phyloP scores from a whole-genome alignment of 345 rosid genomes.

The Heritiera fomes region DNA sequence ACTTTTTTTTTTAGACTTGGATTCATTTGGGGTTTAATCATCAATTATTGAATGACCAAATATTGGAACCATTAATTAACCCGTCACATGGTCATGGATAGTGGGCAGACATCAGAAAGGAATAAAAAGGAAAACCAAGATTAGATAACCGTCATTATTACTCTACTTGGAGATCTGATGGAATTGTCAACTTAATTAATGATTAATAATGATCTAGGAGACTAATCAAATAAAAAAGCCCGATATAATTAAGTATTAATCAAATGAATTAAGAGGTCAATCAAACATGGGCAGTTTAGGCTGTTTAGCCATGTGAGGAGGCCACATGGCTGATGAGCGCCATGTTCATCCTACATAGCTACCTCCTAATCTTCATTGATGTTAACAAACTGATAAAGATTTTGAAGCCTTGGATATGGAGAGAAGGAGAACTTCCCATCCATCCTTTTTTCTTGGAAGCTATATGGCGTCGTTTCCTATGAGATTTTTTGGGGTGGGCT shows the following conservation, averaged over 20 bases:
- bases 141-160: background rate
- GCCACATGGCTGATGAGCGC: background rate
- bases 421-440: background rate
- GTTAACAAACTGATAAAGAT: background rate
- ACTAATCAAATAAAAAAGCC: background rate
- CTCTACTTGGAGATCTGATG: background rate
- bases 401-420: background rate
- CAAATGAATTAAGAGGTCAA: background rate
- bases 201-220: background rate
- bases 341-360: background rate
- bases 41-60: background rate
- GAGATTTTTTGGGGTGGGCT: conserved; percentile 12
- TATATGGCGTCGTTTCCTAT: background rate
- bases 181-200: background rate
- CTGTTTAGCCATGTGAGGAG: background rate
- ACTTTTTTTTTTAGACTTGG: background rate
- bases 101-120: background rate
- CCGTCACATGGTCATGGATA: background rate
- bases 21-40: background rate
- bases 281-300: background rate
- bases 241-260: too few species aligned
- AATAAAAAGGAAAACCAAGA: background rate
- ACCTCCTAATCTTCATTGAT: background rate
- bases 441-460: background rate
- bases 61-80: background rate